A percentile compares a stretch with the other conserved stretches of the same genome.
Conservation (phyloP, 2,329 filamentous ascomycete species). For the Rhexocercosporidium sp. region DNA sequence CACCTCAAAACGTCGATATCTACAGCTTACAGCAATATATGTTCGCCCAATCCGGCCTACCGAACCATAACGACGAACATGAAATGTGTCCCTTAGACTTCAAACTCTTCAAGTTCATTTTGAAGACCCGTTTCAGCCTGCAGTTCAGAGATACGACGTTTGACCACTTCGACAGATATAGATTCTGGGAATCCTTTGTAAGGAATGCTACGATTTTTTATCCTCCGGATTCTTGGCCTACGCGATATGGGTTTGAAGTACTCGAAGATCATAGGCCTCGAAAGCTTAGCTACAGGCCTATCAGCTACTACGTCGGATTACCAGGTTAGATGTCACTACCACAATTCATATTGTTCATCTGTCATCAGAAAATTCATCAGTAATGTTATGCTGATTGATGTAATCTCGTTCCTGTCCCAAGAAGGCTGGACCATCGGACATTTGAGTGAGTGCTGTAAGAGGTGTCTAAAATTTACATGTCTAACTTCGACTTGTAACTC, state of each 20-base stretch:
- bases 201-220: background rate
- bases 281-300: background rate
- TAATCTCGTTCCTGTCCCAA: too few species aligned
- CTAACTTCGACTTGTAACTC: too few species aligned
- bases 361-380: too few species aligned
- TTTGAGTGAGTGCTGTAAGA: too few species aligned
- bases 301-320: background rate
- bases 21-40: background rate
- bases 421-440: too few species aligned
- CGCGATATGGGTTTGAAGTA: background rate
- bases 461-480: too few species aligned
- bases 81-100: background rate
- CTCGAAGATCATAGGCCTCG: background rate
- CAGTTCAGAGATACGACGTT: background rate
- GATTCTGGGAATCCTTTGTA: background rate
- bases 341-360: background rate
- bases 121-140: constrained; percentile 8
- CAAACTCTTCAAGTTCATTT: background rate
- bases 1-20: background rate
- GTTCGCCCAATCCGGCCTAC: background rate
- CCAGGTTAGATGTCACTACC: background rate
- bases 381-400: too few species aligned
- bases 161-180: background rate
- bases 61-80: background rate
- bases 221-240: background rate